phyloP scores from a whole-genome alignment of 139 green algal genomes.

The Gonium pectorale region DNA sequence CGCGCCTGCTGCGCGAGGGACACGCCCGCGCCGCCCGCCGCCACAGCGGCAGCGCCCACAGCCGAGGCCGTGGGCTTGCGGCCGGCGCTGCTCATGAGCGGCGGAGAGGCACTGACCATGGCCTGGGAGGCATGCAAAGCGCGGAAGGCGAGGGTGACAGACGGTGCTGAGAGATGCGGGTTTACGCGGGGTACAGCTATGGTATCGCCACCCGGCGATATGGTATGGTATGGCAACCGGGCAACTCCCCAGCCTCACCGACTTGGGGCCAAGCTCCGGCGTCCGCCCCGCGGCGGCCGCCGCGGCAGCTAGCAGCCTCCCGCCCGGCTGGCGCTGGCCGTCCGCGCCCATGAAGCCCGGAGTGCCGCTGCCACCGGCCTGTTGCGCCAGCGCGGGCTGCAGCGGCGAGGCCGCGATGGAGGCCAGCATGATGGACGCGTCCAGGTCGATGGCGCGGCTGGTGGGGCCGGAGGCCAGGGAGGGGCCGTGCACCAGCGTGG shows the following conservation, averaged over 20 bases:
- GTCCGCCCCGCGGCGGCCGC: neutral
- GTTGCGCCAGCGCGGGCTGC: neutral
- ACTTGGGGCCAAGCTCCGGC: neutral
- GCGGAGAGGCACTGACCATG: neutral
- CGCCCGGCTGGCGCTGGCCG: too few relatives aligned
- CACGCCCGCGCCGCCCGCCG: neutral
- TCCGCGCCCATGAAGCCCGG: too few relatives aligned
- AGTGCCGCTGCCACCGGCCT: too few relatives aligned
- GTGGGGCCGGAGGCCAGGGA: conserved; percentile 17
- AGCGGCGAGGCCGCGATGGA: conserved; percentile 7
- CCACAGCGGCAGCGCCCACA: neutral
- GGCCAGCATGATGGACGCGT: conserved; percentile 17
- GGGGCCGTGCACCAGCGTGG: conserved; percentile 70
- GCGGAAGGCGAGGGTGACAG: neutral
- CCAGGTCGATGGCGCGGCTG: conserved; percentile 47
- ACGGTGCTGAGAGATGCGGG: too few relatives aligned
- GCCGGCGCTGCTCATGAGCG: neutral
- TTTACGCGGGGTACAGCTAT: too few relatives aligned
- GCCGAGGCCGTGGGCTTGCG: neutral
- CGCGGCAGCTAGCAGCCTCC: neutral
- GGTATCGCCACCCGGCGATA: too few relatives aligned
- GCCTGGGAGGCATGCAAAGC: neutral
- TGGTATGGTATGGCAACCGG: too few relatives aligned
- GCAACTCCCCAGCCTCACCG: too few relatives aligned
- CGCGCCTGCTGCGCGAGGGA: conserved; percentile 2